Base-by-base conservation (phyloP, 352 stramenopile species). In the Thalassiosira mediterranea region DNA sequence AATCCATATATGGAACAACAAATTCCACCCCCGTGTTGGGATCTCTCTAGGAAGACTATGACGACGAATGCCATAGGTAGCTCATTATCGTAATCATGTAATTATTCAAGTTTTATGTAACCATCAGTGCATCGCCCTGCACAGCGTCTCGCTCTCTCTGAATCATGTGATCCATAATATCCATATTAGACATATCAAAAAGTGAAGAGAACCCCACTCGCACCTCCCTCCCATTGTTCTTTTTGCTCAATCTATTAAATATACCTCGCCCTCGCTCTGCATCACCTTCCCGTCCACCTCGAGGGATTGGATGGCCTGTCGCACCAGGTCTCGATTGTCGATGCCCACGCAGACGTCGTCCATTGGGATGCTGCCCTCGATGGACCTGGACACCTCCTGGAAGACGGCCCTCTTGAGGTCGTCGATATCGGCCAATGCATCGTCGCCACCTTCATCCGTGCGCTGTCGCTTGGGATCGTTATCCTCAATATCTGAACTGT, bases 261-360 rank as follows among this genome's bases (percentile, higher is more conserved):
- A 81, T 38, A 81, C 46, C 40, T 68, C 52, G 26, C 64, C 79
- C 23, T 87, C 80, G 29, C 64, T 68, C 2, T 59, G 40, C 64
- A 86, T 81, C 3, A 90, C 53, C 40, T 58, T 69, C 8, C 72
- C 71, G 40, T 90, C 77, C 7, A 64, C 44, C 37, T 76, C 74
- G 26, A 90, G 51, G 38, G 69, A 63, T 66, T 77, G 38, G 7
- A 88, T 38, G 25, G 66, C 63, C 48, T 65, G 52, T 0, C 61
- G 28, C 25, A 88, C 69, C 38, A 83, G 32, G 13, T 77, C 61
- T 4, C 80, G 66, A 76, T 90, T 72, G n/a, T 73, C 57, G 7
- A 76, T 47, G 31, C 77, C 60, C 10, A 44, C 47, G 26, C 66
- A 83, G 42, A 84, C 54, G 26, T 83, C 64, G 28, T 88, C 77